phyloP scores from a whole-genome alignment of 2,329 filamentous ascomycete species.

The Ophiocordyceps camponoti-leonardi region DNA sequence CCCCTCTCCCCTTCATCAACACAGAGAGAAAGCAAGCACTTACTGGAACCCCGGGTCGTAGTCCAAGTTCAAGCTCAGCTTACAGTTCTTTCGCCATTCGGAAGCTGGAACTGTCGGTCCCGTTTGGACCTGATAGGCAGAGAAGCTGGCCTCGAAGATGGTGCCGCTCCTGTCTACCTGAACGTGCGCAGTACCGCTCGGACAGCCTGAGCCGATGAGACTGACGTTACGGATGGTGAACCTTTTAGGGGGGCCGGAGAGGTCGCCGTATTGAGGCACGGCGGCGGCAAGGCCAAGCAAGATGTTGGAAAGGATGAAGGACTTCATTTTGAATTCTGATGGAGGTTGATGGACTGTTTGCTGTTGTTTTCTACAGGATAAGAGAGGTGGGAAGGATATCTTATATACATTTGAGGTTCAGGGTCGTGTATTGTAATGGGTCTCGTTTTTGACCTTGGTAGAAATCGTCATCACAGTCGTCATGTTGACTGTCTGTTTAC shows the following conservation, averaged over 20 bases:
- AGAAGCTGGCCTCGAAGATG: constrained; percentile 11
- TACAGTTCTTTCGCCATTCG: constrained; percentile 12
- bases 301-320: neutral
- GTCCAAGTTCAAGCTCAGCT: constrained; percentile 10
- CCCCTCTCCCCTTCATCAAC: neutral
- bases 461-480: too few relatives aligned
- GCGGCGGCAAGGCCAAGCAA: constrained; percentile 2
- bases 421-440: too few relatives aligned
- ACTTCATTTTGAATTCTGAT: too few relatives aligned
- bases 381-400: too few relatives aligned
- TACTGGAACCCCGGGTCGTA: constrained; percentile 10
- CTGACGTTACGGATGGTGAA: constrained; percentile 7
- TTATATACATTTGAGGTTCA: too few relatives aligned
- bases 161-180: constrained; percentile 8
- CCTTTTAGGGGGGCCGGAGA: neutral
- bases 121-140: constrained; percentile 8
- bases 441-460: too few relatives aligned
- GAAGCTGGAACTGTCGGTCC: constrained; percentile 6
- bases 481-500: too few relatives aligned
- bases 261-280: neutral
- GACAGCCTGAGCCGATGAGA: constrained; percentile 10
- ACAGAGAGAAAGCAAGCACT: neutral
- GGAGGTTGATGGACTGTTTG: too few relatives aligned
- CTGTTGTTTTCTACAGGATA: too few relatives aligned
- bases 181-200: constrained; percentile 7